Base-by-base conservation (phyloP, 1,284 basidiomycete genomes). In the Anthracocystis walkeri region DNA sequence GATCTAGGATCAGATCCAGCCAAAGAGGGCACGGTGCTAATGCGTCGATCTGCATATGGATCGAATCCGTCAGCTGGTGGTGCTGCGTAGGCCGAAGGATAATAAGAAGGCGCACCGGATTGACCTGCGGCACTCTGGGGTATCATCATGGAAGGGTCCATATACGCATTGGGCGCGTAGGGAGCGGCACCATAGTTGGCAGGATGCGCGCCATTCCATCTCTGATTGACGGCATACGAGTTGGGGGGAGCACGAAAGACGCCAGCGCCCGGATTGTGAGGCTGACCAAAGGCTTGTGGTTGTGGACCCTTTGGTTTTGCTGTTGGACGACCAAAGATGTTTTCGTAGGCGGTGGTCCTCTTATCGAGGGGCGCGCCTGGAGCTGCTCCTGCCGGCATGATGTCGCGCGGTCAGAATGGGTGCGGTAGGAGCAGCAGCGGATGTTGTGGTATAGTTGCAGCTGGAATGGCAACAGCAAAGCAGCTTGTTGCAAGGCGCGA, bases 311-410 rank as follows among this genome's bases (percentile, higher is more conserved):
- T 80, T 12, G 79, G 81, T 44, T 78, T 79, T 12, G 79, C 78
- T 7, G 75, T 68, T 16, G 81, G 81, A n/a, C 81, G 64, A 29
- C 81, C 81, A 56, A 82, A 82, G 70, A 82, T 82, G 71, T 75
- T 81, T 58, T 82, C 80, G 63, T 81, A 82, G 44, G 81, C 81
- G 33, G 78, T 79, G 21, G 81, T 82, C 58, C 81, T 69, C 62
- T 82, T 82, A 65, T 82, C 81, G 48, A 80, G 79, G 18, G 74
- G 68, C 35, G 45, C 66, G 29, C 72, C 59, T 16, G 65, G 65
- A 33, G 58, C 72, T 66, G 72, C 62, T 68, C 71, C 71, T 51
- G 71, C 57, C 58, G 65, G 60, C 70, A 73, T 73, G 41, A 5
- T 66, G 58, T 58, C 2, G 54, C 25, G 21, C 42, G 48, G 38